phyloP scores from a whole-genome alignment of 805 yeast genomes.

The Ogataea nitratoaversa region DNA sequence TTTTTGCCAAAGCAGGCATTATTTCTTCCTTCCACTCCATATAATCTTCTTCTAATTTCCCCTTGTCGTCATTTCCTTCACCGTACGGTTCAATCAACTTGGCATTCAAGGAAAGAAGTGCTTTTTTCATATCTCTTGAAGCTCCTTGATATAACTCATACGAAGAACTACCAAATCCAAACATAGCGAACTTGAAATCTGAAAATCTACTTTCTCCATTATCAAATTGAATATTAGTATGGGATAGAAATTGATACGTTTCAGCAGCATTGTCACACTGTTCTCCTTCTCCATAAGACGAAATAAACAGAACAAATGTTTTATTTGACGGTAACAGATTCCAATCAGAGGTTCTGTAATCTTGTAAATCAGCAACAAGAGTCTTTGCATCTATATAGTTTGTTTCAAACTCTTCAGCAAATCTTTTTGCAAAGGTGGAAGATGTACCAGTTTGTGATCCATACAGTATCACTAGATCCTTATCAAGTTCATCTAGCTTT shows the following conservation, averaged over 20 bases:
- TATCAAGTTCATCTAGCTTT: not conserved
- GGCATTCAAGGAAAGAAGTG: slow-evolving; percentile 59
- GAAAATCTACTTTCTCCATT: slow-evolving; percentile 42
- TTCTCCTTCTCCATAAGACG: slow-evolving; percentile 97
- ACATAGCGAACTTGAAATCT: slow-evolving; percentile 58
- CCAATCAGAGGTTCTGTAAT: slow-evolving; percentile 64
- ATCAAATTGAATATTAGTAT: slow-evolving; percentile 29
- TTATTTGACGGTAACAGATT: slow-evolving; percentile 48
- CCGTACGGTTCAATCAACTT: slow-evolving; percentile 61
- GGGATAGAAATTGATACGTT: slow-evolving; percentile 47
- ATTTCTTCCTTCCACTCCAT: slow-evolving; percentile 85
- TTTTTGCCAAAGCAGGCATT: slow-evolving; percentile 53
- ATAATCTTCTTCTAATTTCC: slow-evolving; percentile 87
- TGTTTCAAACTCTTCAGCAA: slow-evolving; percentile 33
- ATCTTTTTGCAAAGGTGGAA: slow-evolving; percentile 64
- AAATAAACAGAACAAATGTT: slow-evolving; percentile 55
- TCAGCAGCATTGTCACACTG: slow-evolving; percentile 85
- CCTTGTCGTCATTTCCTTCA: slow-evolving; percentile 88
- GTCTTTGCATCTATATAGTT: slow-evolving; percentile 61
- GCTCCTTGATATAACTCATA: slow-evolving; percentile 86
- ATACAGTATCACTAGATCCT: slow-evolving; percentile 44
- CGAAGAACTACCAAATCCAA: slow-evolving; percentile 90
- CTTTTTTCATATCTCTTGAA: slow-evolving; percentile 52
- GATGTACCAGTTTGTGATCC: slow-evolving; percentile 97
- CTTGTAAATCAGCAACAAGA: slow-evolving; percentile 63